Evolutionary conservation across 768 basidiomycete genomes (phyloP).

Genomic region (Tulasnella calospora): DNA sequence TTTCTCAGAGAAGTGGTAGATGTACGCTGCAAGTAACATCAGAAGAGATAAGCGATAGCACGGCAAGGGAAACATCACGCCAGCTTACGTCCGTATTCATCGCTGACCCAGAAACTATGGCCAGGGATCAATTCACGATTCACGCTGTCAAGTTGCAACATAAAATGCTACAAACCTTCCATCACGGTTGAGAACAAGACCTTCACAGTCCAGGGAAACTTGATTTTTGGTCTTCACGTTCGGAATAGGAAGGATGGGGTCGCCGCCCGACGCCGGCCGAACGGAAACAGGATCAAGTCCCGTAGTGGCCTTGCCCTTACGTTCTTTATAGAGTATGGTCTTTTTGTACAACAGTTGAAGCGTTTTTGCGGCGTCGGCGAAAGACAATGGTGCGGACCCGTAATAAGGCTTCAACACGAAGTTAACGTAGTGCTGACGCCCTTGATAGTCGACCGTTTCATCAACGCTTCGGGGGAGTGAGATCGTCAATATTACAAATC

Average conservation of each 20-base stretch:
- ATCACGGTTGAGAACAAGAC: constrained; percentile 52
- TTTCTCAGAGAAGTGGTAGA: constrained; percentile 48
- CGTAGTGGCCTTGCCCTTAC: constrained; percentile 45
- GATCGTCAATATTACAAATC: background rate
- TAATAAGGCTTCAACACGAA: constrained; percentile 58
- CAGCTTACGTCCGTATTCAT: constrained; percentile 51
- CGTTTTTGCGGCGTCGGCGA: constrained; percentile 49
- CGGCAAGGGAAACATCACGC: background rate
- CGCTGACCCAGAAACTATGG: constrained; percentile 56
- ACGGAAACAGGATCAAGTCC: constrained; percentile 54
- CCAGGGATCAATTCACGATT: background rate
- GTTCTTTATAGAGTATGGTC: constrained; percentile 50
- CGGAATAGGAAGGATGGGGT: constrained; percentile 47
- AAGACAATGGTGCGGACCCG: constrained; percentile 43
- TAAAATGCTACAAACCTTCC: constrained; percentile 45
- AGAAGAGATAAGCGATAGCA: background rate
- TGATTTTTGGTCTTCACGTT: constrained; percentile 44
- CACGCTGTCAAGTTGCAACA: background rate
- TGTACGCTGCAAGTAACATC: constrained; percentile 42
- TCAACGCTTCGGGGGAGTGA: constrained; percentile 31
- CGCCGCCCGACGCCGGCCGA: constrained; percentile 41
- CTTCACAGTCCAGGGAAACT: constrained; percentile 55
- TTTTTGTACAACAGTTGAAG: constrained; percentile 48
- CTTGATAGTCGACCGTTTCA: constrained; percentile 55
- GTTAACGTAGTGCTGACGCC: constrained; percentile 56